Evolutionary conservation across 1,284 basidiomycete genomes (phyloP), one percentile per base, ranked within the genome.

Genomic region (Trametes polyzona): DNA sequence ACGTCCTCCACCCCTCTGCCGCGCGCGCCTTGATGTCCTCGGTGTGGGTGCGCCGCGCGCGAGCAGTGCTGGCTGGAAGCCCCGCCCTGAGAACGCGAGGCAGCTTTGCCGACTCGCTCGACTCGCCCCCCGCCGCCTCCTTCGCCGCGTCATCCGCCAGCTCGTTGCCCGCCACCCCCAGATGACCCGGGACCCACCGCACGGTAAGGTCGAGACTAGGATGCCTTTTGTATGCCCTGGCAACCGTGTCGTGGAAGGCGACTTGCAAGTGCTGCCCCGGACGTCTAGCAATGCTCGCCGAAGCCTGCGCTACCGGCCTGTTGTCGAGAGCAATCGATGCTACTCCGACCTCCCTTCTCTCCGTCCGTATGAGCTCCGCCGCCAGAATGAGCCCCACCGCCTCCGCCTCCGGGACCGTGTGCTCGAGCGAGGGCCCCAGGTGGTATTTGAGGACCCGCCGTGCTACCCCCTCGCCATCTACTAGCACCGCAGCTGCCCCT

Each of bases 331-430:
- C 58, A 17, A 57, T 54, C 0, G 58, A 62, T 0, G 53, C 51
- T n/a, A n/a, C n/a, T n/a, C n/a, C n/a, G n/a, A n/a, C 6, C 19
- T 8, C 6, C 32, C 12, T 8, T 0, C 46, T 33, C 23, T 40
- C 52, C 17, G 11, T 19, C 1, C 19, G 35, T 2, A 62, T 41
- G 3, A 65, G 56, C 17, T 60, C 40, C 10, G 55, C 21, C 1
- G 39, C 60, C 1, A 62, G 53, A 0, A 67, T 49, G 0, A 69
- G 49, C 3, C 70, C 73, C 0, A 71, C 62, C 0, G 62, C 47
- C 58, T 75, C 69, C 0, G 65, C 72, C 47, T 76, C 70, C 54
- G 68, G 71, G 1, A 71, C 68, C 0, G 69, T 71, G 63, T 75
- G 71, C 17, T 63, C n/a, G 1, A 21, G 47, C 1, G 51, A 43